A percentile compares a stretch with the other conserved stretches of the same genome.
phyloP scores from a whole-genome alignment of 2,329 filamentous ascomycete genomes.

The Botryotinia narcissicola region DNA sequence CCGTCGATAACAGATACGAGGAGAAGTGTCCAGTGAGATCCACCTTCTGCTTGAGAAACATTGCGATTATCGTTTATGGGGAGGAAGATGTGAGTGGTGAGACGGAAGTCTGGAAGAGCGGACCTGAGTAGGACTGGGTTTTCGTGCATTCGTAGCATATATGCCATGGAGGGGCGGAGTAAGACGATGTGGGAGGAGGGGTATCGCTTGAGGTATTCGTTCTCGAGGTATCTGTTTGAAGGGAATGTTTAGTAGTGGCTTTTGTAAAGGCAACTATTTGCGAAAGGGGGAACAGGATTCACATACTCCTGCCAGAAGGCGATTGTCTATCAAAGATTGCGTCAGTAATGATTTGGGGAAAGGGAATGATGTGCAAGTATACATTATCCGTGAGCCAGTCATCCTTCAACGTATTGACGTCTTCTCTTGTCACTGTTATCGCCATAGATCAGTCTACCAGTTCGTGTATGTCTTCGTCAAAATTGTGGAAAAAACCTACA shows the following conservation, averaged over 20 bases:
- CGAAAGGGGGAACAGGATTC: conserved; percentile 2
- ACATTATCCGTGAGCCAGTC: conserved; percentile 98
- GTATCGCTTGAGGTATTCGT: conserved; percentile 76
- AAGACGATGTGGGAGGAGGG: conserved; percentile 85
- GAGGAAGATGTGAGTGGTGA: conserved; percentile 88
- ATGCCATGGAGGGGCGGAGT: conserved; percentile 88
- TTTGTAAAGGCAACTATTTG: conserved; percentile 28
- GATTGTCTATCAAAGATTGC: conserved; percentile 64
- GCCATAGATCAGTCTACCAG: conserved; percentile 26
- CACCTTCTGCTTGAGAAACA: conserved; percentile 75
- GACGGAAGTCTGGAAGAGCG: conserved; percentile 76
- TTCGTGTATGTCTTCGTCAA: not conserved
- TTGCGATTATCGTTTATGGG: conserved; percentile 89
- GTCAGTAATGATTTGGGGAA: conserved; percentile 20
- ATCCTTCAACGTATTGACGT: conserved; percentile 81
- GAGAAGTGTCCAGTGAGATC: conserved; percentile 91
- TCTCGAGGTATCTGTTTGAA: conserved; percentile 70
- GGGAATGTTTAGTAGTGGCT: not conserved
- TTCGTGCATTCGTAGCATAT: conserved; percentile 77
- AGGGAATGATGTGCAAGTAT: conserved; percentile 29
- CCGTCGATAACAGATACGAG: conserved; percentile 86
- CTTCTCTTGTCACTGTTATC: conserved; percentile 74
- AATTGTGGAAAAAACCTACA: conserved; percentile 44
- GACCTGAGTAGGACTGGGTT: conserved; percentile 56
- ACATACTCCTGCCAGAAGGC: conserved; percentile 93